Percentiles rank a stretch among this genome's conserved stretches.
phyloP scores from a whole-genome alignment of 2,329 filamentous ascomycete species.

The Botrytis squamosa region DNA sequence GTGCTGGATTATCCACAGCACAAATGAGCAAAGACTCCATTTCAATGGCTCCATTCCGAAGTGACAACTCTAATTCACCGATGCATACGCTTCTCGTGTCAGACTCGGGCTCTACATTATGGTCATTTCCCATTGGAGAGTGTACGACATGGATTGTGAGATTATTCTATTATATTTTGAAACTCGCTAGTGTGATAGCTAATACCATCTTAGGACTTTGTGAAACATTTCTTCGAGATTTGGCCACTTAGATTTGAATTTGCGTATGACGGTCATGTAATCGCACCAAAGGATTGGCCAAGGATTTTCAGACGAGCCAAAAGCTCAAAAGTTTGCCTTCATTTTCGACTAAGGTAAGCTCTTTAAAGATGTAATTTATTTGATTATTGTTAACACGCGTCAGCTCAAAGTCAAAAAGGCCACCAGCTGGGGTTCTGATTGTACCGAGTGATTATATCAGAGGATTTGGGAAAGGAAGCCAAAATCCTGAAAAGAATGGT shows the following conservation, averaged over 20 bases:
- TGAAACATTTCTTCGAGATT: slow-evolving; percentile 13
- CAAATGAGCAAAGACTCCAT: not conserved
- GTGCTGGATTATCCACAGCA: not conserved
- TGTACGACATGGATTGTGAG: slow-evolving; percentile 14
- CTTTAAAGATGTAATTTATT: not conserved
- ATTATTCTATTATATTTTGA: not conserved
- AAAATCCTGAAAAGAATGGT: not conserved
- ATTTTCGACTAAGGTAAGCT: not conserved
- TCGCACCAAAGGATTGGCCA: slow-evolving; percentile 5
- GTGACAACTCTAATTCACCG: not conserved
- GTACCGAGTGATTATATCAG: not conserved
- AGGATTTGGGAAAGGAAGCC: not conserved
- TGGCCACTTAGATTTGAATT: slow-evolving; percentile 7
- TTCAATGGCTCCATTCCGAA: slow-evolving; percentile 2
- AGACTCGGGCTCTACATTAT: not conserved
- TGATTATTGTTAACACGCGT: not conserved
- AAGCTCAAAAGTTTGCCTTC: not conserved
- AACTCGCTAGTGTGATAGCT: not conserved
- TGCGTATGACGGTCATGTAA: not conserved
- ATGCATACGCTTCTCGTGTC: slow-evolving; percentile 7
- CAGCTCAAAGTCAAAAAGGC: not conserved
- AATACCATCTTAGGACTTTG: not conserved
- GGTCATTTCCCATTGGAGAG: slow-evolving; percentile 9
- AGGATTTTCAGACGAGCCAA: not conserved
- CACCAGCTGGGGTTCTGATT: not conserved